These are phyloP conservation scores for Colletotrichum liriopes DNA, from an alignment of 2,329 filamentous ascomycete genomes.

Conservation along the genomic window DNA sequence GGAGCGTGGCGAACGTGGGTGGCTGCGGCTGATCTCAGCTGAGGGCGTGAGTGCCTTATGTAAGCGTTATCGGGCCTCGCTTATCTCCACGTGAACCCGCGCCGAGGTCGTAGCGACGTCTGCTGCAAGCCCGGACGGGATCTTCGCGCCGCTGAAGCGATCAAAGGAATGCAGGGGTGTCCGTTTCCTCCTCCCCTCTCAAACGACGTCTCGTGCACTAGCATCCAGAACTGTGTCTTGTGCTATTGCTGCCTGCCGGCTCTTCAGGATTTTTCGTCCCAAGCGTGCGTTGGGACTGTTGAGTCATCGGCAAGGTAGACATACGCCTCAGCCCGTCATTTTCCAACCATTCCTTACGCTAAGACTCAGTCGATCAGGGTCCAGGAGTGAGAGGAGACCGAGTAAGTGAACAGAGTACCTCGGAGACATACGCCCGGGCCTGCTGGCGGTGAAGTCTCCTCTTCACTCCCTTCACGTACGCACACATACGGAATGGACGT, in stretches of 20 bases:
- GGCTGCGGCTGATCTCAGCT: background rate
- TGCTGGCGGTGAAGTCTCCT: background rate
- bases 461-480: constrained; percentile 17
- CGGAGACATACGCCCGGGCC: constrained; percentile 12
- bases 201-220: background rate
- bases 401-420: constrained; percentile 27
- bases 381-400: background rate
- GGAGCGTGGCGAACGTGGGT: background rate
- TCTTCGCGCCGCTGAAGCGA: constrained; percentile 25
- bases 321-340: constrained; percentile 17
- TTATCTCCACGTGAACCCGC: constrained; percentile 11
- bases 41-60: background rate
- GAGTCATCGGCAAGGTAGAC: constrained; percentile 30
- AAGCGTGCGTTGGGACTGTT: constrained; percentile 14
- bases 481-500: constrained; percentile 47
- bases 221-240: constrained; percentile 8
- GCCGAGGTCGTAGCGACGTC: constrained; percentile 12
- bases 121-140: constrained; percentile 8
- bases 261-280: background rate
- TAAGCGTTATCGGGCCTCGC: background rate
- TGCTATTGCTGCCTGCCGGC: constrained; percentile 1
- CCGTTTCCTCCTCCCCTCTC: background rate
- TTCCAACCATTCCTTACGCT: background rate
- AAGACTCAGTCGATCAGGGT: constrained; percentile 23
- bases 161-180: constrained; percentile 16